Base-by-base conservation (phyloP, 2,329 filamentous ascomycete species). In the Xylaria sp. region DNA sequence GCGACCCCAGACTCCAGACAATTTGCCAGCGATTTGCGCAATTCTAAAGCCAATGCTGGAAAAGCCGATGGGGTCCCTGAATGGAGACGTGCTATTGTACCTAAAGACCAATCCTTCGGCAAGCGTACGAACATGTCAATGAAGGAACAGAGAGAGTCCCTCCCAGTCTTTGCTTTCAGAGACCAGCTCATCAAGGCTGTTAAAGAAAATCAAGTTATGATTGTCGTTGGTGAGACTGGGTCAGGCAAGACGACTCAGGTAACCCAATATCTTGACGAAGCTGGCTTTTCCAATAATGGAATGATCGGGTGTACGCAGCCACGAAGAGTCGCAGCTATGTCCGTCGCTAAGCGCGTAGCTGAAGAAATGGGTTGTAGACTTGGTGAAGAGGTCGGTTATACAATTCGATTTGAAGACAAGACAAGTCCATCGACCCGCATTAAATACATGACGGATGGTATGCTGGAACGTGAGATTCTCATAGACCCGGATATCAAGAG, bases 401-500 rank as follows among this genome's bases (percentile, higher is more conserved):
- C 92, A 7, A 97, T 99, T 74, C 92, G 95, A 75, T 99, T 99
- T 74, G 95, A 99, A 74, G 95, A 99, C 78, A 91, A 89, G 75
- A 97, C 94, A 0, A 92, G 89, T 67, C 88, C 92, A 1, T 85
- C 89, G 17, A 99, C 95, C 1, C 92, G 89, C 73, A 97, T 99
- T 81, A 99, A 99, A 80, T 99, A 99, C 80, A 97, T 99, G 94
- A 99, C 95, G 15, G 95, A 99, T 72, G 95, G 95, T 77, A 98
- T 98, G 92, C 86, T 99, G 75, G 89, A 97, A 79, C 87, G 95
- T 80, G 95, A 99, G 79, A 93, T 97, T 74, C 84, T 99, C 54
- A 85, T 97, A 69, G 95, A 99, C 75, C 91, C 94, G 0, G 91
- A 97, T 71, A 80, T 99, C 68, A 91, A 86, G 73, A 88, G 91